Evolutionary conservation across 139 green algal genomes (phyloP), one percentile per base, ranked within the genome.

Genomic region (Chlamydomonas sp.): DNA sequence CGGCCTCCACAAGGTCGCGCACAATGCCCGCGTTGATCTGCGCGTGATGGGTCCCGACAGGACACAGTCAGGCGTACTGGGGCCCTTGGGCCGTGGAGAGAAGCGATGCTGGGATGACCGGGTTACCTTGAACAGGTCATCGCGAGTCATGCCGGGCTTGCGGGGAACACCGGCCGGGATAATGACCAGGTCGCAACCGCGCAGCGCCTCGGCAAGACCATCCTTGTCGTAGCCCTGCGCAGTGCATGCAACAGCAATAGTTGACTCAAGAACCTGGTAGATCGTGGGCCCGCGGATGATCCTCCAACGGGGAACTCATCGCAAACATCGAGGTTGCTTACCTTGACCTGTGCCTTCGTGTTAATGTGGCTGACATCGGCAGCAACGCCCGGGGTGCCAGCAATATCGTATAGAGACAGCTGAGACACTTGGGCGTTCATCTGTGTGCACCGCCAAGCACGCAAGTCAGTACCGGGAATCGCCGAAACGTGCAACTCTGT

Each of bases 131-230:
- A 99, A 99, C 59, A 99, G 96, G 84, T 99, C 98, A 89, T 99
- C 97, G 83, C 98, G 95, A 66, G 97, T 99, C 98, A 99, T 99
- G 86, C 98, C 98, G 18, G 98, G 98, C 95, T 99, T 99, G 84
- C 98, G 94, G 5, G 98, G 98, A 77, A 99, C 96, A 63, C 98
- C 98, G 4, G 98, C 98, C 9, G 98, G 98, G 84, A 99, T 99
- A 87, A 99, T 93, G 66, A 99, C 97, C 62, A 99, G 89, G 80
- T 97, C 89, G 64, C 67, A 80, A 4, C 91, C 91, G 17, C 90
- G 90, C 62, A 98, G 87, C 5, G 90, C 90, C 85, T 92, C 90
- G 12, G 90, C 79, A 68, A 99, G 97, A 68, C 97, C 97, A 49
- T 90, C 90, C 85, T 92, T 90, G 62, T 95, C 91, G 63, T 85